Base-by-base conservation (phyloP, 805 yeast genomes). In the Ogataea wickerhamii region DNA sequence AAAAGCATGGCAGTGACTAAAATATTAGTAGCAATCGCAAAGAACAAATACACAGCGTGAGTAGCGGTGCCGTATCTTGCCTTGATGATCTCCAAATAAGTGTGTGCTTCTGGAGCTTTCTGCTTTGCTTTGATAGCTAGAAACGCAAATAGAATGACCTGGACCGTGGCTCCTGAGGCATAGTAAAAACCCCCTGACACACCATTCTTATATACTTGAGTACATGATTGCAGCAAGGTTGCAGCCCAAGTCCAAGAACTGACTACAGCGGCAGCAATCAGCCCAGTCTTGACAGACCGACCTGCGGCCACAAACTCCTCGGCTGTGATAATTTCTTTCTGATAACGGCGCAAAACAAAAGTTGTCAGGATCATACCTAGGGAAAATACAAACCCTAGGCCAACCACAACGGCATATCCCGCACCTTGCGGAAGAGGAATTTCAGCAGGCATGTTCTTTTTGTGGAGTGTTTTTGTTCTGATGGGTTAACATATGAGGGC, bases 181-280 rank as follows among this genome's bases (percentile, higher is more conserved):
- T 89, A 89, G 20, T 41, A 55, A 65, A 78, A 83, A 5, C 49
- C 49, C 35, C 95, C 95, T 23, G 80, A 63, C 28, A 89, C 75
- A 53, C 98, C 98, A 41, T 78, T 70, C 29, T 66, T 66, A 61
- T 85, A 88, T 17, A 86, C 86, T 58, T 83, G 88, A 16, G 95
- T 76, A 1, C 94, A 77, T 2, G 87, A 78, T 26, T 79, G 80
- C 22, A 85, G 67, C 33, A 85, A 63, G 2, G 94, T 85, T 3
- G 87, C 86, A n/a, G 85, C 85, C 88, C 88, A 82, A 7, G 96
- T 87, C 98, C 98, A 89, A 6, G 91, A 80, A 10, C 91, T 80
- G 6, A 88, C 96, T 21, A 89, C 96, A 6, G 96, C 95, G 6
- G 95, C 80, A 4, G 91, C 80, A 45, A 87, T 82, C 48, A 89